These are phyloP conservation scores for Ogataea minuta DNA, from an alignment of 805 yeast genomes.

Conservation along the genomic window DNA sequence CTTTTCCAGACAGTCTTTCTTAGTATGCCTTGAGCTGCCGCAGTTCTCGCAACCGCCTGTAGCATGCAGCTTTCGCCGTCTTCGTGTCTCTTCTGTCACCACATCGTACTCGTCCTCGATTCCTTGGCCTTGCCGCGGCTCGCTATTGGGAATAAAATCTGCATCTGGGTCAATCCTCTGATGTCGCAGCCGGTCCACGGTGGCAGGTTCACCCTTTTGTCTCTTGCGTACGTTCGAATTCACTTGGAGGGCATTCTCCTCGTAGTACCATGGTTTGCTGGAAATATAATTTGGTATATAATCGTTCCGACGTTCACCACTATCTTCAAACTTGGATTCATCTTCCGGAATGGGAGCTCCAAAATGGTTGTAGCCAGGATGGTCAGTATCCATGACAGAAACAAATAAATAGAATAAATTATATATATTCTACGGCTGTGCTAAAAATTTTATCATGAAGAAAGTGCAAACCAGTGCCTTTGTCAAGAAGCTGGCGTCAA, in stretches of 20 bases:
- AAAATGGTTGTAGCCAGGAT: conserved; percentile 10
- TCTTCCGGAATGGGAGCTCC: conserved; percentile 10
- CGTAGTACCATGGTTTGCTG: conserved; percentile 42
- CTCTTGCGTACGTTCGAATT: conserved; percentile 31
- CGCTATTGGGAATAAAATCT: conserved; percentile 44
- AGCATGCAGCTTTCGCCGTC: conserved; percentile 5
- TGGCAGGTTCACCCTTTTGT: conserved; percentile 23
- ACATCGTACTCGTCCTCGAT: conserved; percentile 44
- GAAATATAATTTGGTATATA: conserved; percentile 41
- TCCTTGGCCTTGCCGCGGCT: conserved; percentile 56
- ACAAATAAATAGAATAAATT: background rate
- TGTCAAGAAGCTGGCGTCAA: conserved; percentile 81
- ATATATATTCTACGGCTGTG: conserved; percentile 7
- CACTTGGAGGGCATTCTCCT: conserved; percentile 23
- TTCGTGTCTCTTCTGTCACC: conserved; percentile 18
- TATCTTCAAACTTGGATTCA: conserved; percentile 32
- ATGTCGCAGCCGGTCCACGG: conserved; percentile 51
- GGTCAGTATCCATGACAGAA: conserved; percentile 11
- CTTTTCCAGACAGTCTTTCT: conserved; percentile 56
- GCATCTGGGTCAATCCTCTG: conserved; percentile 47
- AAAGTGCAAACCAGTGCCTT: conserved; percentile 46
- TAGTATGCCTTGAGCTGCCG: conserved; percentile 50
- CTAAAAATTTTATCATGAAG: conserved; percentile 13
- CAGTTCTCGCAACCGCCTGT: conserved; percentile 49
- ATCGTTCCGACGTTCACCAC: conserved; percentile 36